Evolutionary conservation across 805 yeast genomes (phyloP).

Genomic region (Suhomyces tanzawaensis): DNA sequence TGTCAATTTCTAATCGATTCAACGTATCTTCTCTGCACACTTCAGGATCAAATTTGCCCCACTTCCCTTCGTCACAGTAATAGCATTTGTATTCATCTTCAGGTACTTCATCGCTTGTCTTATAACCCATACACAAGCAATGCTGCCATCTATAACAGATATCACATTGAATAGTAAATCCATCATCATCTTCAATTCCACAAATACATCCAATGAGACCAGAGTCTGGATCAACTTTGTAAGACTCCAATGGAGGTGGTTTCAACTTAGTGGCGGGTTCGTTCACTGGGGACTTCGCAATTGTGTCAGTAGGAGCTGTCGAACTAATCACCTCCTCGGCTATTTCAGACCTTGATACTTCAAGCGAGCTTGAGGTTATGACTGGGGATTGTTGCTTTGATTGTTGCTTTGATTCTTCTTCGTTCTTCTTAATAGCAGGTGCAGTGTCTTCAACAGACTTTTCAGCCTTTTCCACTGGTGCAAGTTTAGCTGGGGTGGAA

Average conservation of each 20-base stretch:
- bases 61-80: constrained; percentile 54
- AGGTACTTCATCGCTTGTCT: constrained; percentile 70
- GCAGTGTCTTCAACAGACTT: neutral
- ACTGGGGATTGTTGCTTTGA: neutral
- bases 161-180: constrained; percentile 93
- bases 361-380: neutral
- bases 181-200: constrained; percentile 83
- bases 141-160: constrained; percentile 93
- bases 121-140: constrained; percentile 82
- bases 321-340: neutral
- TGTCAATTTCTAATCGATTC: constrained; percentile 29
- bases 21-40: constrained; percentile 30
- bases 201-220: constrained; percentile 90
- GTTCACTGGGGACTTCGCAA: neutral
- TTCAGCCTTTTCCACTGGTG: neutral
- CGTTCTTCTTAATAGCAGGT: neutral
- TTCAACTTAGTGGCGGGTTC: constrained; percentile 1
- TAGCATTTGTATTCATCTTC: constrained; percentile 76
- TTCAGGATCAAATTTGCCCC: constrained; percentile 44
- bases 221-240: constrained; percentile 74
- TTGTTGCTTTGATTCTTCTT: neutral
- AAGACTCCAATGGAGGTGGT: constrained; percentile 41
- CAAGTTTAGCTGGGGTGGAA: neutral
- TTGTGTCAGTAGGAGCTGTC: neutral
- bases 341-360: neutral